phyloP scores from a whole-genome alignment of 2,329 filamentous ascomycete genomes.

The Aspergillus tamarii region DNA sequence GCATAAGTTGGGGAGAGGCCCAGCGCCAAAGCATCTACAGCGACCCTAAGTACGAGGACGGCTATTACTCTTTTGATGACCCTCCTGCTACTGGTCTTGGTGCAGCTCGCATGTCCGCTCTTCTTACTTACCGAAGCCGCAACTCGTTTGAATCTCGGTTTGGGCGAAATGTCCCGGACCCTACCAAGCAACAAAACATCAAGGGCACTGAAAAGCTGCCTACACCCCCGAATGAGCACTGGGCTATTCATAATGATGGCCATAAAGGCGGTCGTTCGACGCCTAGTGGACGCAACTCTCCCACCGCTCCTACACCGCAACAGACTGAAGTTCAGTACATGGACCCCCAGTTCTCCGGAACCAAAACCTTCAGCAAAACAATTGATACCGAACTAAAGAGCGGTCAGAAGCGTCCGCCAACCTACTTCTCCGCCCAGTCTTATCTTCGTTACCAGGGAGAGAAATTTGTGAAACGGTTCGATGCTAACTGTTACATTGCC shows the following conservation, averaged over 20 bases:
- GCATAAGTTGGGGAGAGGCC: conserved; percentile 62
- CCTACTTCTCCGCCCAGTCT: conserved; percentile 98
- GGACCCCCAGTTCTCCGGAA: conserved; percentile 74
- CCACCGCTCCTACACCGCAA: conserved; percentile 30
- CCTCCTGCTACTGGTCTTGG: conserved; percentile 85
- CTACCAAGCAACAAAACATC: conserved; percentile 80
- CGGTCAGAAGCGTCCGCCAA: conserved; percentile 57
- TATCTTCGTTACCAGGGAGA: conserved; percentile 95
- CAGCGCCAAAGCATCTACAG: conserved; percentile 79
- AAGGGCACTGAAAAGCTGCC: conserved; percentile 64
- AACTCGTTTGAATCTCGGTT: conserved; percentile 97
- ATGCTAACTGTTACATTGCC: conserved; percentile 98
- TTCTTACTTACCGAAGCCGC: conserved; percentile 92
- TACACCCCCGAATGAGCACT: conserved; percentile 71
- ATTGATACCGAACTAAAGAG: conserved; percentile 21
- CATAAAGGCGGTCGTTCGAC: conserved; percentile 62
- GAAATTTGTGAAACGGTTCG: conserved; percentile 96
- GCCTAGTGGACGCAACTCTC: conserved; percentile 38
- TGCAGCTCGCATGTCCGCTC: conserved; percentile 93
- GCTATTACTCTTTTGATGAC: conserved; percentile 87
- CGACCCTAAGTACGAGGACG: conserved; percentile 97
- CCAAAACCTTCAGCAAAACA: conserved; percentile 55
- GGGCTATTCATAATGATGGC: conserved; percentile 81
- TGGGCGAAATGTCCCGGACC: conserved; percentile 87
- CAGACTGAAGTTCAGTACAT: conserved; percentile 44